Conservation (phyloP, 164 flowering plant genomes). For the Taxillus chinensis region DNA sequence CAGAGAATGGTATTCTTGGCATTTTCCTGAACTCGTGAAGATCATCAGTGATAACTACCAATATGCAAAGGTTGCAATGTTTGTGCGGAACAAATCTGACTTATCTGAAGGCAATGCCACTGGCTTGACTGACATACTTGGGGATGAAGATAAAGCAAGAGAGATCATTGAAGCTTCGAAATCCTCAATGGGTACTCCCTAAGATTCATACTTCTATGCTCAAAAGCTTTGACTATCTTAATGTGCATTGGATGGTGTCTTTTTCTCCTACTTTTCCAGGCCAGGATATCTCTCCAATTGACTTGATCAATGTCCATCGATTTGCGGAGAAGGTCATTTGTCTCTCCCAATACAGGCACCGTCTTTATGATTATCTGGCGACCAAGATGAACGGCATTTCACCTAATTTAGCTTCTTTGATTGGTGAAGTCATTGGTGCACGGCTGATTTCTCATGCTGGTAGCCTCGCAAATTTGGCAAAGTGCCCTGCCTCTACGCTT, state of each 20-base stretch:
- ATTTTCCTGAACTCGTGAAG: constrained; percentile 85
- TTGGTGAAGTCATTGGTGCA: constrained; percentile 94
- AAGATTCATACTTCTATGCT: not conserved
- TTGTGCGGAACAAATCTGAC: constrained; percentile 59
- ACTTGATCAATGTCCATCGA: constrained; percentile 80
- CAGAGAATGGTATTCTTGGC: constrained; percentile 99
- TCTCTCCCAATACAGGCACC: constrained; percentile 79
- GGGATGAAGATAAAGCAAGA: constrained; percentile 95
- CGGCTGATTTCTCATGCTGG: constrained; percentile 99
- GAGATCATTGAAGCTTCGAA: constrained; percentile 92
- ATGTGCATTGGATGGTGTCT: constrained; percentile 3
- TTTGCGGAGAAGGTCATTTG: constrained; percentile 94
- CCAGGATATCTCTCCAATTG: constrained; percentile 81
- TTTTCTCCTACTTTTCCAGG: constrained; percentile 36
- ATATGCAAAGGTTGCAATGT: constrained; percentile 77
- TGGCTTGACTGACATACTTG: constrained; percentile 64
- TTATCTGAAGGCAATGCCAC: constrained; percentile 65
- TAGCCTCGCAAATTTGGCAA: constrained; percentile 93
- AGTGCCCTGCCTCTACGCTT: constrained; percentile 96
- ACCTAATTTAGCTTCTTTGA: constrained; percentile 91
- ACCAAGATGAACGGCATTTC: constrained; percentile 95
- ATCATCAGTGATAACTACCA: constrained; percentile 92
- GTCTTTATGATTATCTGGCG: constrained; percentile 77
- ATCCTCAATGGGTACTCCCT: constrained; percentile 77
- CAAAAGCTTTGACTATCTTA: not conserved